Percentiles rank a stretch among this genome's conserved stretches.
phyloP scores from a whole-genome alignment of 2,329 filamentous ascomycete species.

The Ascochyta clinopodiicola region DNA sequence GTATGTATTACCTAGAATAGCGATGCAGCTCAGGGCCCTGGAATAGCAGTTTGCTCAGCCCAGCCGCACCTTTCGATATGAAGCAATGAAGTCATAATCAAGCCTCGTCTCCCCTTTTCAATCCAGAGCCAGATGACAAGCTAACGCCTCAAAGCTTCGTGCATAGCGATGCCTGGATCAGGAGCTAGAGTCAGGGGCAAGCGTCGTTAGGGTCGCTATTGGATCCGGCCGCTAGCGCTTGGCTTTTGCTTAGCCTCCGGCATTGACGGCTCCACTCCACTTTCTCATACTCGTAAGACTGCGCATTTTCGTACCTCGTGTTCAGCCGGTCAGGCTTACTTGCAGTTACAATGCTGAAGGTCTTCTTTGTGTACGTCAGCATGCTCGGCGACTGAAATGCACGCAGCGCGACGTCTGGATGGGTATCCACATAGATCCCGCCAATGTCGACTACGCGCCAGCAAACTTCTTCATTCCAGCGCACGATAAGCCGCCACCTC shows the following conservation, averaged over 20 bases:
- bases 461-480: slow-evolving; percentile 11
- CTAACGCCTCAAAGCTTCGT: slow-evolving; percentile 33
- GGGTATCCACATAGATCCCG: not conserved
- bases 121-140: slow-evolving; percentile 14
- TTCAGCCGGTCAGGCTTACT: not conserved
- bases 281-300: slow-evolving; percentile 8
- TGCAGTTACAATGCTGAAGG: not conserved
- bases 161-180: not conserved
- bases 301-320: slow-evolving; percentile 7
- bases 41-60: not conserved
- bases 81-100: slow-evolving; percentile 19
- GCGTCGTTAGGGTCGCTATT: slow-evolving; percentile 4
- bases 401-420: not conserved
- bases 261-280: slow-evolving; percentile 15
- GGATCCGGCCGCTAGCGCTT: slow-evolving; percentile 17
- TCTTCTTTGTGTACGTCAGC: not conserved
- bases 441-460: not conserved
- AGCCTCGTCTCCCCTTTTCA: not conserved
- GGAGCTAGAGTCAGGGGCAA: slow-evolving; percentile 21
- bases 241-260: slow-evolving; percentile 28
- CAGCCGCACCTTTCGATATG: slow-evolving; percentile 7
- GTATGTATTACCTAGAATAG: slow-evolving; percentile 13
- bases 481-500: slow-evolving; percentile 4
- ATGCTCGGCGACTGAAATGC: not conserved
- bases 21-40: not conserved